Base-by-base conservation (phyloP, 176 grass and related monocot species). In the Ampelocalamus luodianensis region DNA sequence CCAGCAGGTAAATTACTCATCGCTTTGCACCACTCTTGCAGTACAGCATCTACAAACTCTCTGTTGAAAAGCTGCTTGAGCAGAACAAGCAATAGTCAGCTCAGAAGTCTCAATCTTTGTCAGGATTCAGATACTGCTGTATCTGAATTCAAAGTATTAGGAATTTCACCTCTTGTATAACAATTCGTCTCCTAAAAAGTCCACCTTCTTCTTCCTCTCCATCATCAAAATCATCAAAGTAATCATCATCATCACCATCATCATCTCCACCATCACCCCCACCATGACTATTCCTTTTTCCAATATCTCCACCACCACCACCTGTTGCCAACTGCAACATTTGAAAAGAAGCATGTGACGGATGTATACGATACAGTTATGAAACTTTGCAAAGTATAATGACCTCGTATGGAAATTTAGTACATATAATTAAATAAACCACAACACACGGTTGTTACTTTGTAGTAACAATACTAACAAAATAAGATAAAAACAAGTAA, bases 181-280 rank as follows among this genome's bases (percentile, higher is more conserved):
- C 74, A 87, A 96, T 85, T 65, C 93, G 88, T 65, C 78, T 93
- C 74, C 93, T 93, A 69, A 99, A 96, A 75, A 99, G 84, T 66
- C 96, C 96, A 83, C 93, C 86, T 78, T 94, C 91, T 64, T 87
- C 96, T 62, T 96, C 96, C 22, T 94, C 93, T 23, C 87, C 96
- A 60, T 99, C 96, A 81, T 95, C 96, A 86, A 94, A 99, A 69
- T 99, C 96, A 89, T 92, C 96, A 18, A 96, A 96, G 65, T 99
- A 99, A 83, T 99, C 91, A 86, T 99, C 96, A 89, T 98, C 93
- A 76, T 99, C 96, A 8, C 91, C 95, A 73, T 90, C 93, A 72
- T 99, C 96, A 88, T 98, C 95, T 44, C 93, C 96, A 56, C 96
- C 96, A 56, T 99, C 96, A 81, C 96, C 96, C 1, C 96, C 93